Percentiles rank a stretch among this genome's conserved stretches.
Conservation (phyloP, 2,329 filamentous ascomycete genomes). For the Cladosporium oxysporum region DNA sequence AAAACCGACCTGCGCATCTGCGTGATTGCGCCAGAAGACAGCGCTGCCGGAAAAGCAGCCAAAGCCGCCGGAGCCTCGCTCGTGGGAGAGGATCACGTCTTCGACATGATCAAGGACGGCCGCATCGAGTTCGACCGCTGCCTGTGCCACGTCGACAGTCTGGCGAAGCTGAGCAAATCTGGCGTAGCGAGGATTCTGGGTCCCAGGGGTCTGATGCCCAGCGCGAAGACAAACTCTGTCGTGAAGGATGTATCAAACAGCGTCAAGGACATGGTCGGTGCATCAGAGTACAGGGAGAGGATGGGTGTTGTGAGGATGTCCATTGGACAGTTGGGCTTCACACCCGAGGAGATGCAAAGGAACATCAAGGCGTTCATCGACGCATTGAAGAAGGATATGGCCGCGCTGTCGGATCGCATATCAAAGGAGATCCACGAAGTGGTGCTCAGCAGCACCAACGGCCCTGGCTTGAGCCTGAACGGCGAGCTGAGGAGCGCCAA, state of each 20-base stretch:
- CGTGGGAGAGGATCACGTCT: conserved; percentile 83
- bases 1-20: conserved; percentile 86
- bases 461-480: conserved; percentile 82
- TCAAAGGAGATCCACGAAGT: conserved; percentile 74
- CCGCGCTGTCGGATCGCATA: conserved; percentile 62
- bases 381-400: conserved; percentile 76
- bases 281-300: conserved; percentile 83
- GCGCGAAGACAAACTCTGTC: conserved; percentile 81
- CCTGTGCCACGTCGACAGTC: conserved; percentile 78
- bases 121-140: conserved; percentile 85
- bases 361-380: conserved; percentile 80
- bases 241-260: conserved; percentile 74
- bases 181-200: conserved; percentile 79
- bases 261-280: conserved; percentile 80
- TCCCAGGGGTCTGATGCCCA: conserved; percentile 91
- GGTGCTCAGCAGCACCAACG: conserved; percentile 82
- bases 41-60: conserved; percentile 72
- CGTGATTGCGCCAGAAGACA: conserved; percentile 85
- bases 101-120: conserved; percentile 73
- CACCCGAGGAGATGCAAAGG: conserved; percentile 78
- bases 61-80: conserved; percentile 75
- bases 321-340: conserved; percentile 88
- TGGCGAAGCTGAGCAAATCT: conserved; percentile 78
- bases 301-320: conserved; percentile 82
- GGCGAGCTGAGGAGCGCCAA: conserved; percentile 70